phyloP scores from a whole-genome alignment of 202 grass and related monocot genomes.

The Elaeis oleifera region DNA sequence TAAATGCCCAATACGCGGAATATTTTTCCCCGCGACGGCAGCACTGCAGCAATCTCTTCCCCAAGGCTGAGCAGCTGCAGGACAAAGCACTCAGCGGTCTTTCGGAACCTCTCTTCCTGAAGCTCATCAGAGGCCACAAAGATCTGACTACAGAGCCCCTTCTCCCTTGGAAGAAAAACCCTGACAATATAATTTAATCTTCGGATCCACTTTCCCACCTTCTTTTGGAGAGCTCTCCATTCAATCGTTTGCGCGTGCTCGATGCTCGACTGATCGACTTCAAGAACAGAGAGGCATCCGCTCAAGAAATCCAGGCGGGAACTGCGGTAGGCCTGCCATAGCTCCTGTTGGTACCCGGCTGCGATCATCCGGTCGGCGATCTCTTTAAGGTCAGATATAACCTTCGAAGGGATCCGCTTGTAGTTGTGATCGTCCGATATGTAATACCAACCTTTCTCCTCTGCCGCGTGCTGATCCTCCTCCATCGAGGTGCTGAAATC shows the following conservation, averaged over 20 bases:
- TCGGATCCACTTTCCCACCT: slow-evolving; percentile 43
- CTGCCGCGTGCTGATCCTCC: neutral
- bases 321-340: slow-evolving; percentile 37
- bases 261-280: slow-evolving; percentile 28
- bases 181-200: slow-evolving; percentile 24
- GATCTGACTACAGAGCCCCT: slow-evolving; percentile 40
- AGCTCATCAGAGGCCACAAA: slow-evolving; percentile 31
- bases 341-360: slow-evolving; percentile 42
- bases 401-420: slow-evolving; percentile 18
- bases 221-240: slow-evolving; percentile 37
- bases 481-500: too few species aligned
- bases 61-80: slow-evolving; percentile 47
- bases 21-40: slow-evolving; percentile 38
- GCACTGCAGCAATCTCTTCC: slow-evolving; percentile 31
- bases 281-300: slow-evolving; percentile 28
- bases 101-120: slow-evolving; percentile 45
- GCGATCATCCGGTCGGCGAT: slow-evolving; percentile 41
- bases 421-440: slow-evolving; percentile 11
- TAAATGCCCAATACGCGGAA: slow-evolving; percentile 50
- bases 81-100: slow-evolving; percentile 32
- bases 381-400: slow-evolving; percentile 6
- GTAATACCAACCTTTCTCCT: neutral
- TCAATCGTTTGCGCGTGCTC: slow-evolving; percentile 53
- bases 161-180: slow-evolving; percentile 38
- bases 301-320: slow-evolving; percentile 33